Evolutionary conservation across 306 rosid species (phyloP).

Genomic region (Rosa multiflora): DNA sequence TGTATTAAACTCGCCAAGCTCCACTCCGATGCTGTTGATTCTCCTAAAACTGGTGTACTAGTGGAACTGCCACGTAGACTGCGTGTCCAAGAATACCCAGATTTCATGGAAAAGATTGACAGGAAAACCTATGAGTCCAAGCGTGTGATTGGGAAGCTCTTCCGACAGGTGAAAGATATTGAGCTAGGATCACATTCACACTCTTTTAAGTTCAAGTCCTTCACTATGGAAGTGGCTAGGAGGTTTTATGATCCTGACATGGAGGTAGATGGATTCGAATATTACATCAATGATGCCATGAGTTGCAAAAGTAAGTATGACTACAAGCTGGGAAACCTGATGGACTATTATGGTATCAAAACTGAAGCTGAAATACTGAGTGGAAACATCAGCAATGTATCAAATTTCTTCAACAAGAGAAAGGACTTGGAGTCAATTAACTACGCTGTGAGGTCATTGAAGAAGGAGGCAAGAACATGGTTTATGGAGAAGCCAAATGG

Average conservation of each 20-base stretch:
- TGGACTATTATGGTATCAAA: slow-evolving; percentile 67
- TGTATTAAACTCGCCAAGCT: slow-evolving; percentile 35
- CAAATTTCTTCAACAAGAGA: slow-evolving; percentile 45
- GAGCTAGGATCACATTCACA: background rate
- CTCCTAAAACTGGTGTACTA: slow-evolving; percentile 35
- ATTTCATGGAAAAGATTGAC: slow-evolving; percentile 49
- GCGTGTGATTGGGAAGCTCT: slow-evolving; percentile 42
- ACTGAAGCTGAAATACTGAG: slow-evolving; percentile 69
- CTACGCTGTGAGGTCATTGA: slow-evolving; percentile 45
- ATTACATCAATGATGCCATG: slow-evolving; percentile 52
- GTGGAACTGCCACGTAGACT: slow-evolving; percentile 28
- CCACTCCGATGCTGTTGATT: slow-evolving; percentile 43
- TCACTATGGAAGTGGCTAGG: slow-evolving; percentile 20
- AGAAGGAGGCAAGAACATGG: slow-evolving; percentile 36
- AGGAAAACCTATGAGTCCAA: slow-evolving; percentile 27
- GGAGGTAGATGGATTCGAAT: slow-evolving; percentile 56
- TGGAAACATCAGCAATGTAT: slow-evolving; percentile 51
- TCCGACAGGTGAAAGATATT: slow-evolving; percentile 35
- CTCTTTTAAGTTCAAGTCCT: slow-evolving; percentile 1
- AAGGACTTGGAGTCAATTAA: slow-evolving; percentile 57
- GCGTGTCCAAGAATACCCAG: slow-evolving; percentile 21
- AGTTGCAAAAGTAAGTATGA: slow-evolving; percentile 57
- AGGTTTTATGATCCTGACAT: slow-evolving; percentile 34
- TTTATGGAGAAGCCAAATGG: slow-evolving; percentile 14
- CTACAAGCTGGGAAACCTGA: slow-evolving; percentile 48